Evolutionary conservation across 169 alveolate species (phyloP).

Genomic region (Eimeria sp.): DNA sequence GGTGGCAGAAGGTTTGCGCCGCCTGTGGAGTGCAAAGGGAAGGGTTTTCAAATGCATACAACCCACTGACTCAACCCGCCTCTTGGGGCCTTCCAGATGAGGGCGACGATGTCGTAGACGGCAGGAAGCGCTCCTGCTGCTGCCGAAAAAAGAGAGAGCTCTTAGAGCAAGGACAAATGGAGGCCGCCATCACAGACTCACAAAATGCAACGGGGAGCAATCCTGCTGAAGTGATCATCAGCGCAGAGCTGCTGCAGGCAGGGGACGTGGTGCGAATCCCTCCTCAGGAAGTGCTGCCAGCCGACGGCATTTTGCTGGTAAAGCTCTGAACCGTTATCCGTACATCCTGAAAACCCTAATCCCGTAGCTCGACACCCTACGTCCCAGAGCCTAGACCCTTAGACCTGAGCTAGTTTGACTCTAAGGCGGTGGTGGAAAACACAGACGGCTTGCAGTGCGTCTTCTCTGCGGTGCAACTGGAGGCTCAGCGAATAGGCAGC

Average conservation of each 20-base stretch:
- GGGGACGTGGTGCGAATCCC: slow-evolving; percentile 73
- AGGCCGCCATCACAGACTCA: background rate
- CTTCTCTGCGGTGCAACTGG: background rate
- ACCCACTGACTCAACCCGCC: slow-evolving; percentile 53
- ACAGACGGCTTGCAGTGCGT: background rate
- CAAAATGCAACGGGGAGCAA: background rate
- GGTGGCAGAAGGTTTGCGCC: slow-evolving; percentile 34
- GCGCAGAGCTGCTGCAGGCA: slow-evolving; percentile 63
- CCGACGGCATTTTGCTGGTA: slow-evolving; percentile 77
- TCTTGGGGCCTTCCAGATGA: background rate
- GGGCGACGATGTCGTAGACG: background rate
- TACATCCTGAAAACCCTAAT: background rate
- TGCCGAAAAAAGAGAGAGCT: background rate
- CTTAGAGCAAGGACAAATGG: background rate
- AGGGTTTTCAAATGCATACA: background rate
- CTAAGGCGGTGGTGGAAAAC: background rate
- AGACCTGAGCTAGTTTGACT: background rate
- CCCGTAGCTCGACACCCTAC: background rate
- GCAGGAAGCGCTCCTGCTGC: background rate
- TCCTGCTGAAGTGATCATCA: slow-evolving; percentile 27
- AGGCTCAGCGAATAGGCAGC: background rate
- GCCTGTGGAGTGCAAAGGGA: background rate
- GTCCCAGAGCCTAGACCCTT: background rate
- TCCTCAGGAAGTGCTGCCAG: slow-evolving; percentile 74
- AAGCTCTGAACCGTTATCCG: background rate